Percentiles rank a stretch among this genome's conserved stretches.
These are phyloP conservation scores for Backusella westeae DNA, from an alignment of 192 early-diverging fungal genomes.

Conservation along the genomic window DNA sequence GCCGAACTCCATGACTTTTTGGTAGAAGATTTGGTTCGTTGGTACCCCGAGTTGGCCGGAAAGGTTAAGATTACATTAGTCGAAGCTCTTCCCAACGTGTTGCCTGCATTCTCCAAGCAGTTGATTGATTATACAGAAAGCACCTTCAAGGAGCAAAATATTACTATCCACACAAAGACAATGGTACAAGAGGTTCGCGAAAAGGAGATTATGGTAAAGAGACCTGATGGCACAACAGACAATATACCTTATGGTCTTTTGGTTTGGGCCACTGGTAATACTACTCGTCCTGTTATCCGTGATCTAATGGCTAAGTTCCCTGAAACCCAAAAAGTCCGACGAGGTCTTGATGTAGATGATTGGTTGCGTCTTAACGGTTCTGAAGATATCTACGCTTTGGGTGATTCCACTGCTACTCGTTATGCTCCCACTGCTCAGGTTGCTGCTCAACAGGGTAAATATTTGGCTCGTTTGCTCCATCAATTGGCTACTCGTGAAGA, in stretches of 20 bases:
- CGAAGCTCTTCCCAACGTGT: slow-evolving; percentile 74
- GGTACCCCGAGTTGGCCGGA: slow-evolving; percentile 58
- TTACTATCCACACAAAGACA: slow-evolving; percentile 72
- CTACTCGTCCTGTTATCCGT: slow-evolving; percentile 63
- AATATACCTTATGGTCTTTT: slow-evolving; percentile 77
- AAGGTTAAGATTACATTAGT: slow-evolving; percentile 79
- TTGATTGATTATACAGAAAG: slow-evolving; percentile 81
- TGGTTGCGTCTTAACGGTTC: slow-evolving; percentile 66
- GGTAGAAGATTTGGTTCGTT: slow-evolving; percentile 64
- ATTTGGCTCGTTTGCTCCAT: slow-evolving; percentile 76
- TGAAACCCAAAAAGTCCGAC: slow-evolving; percentile 58
- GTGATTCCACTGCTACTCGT: slow-evolving; percentile 72
- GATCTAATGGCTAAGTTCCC: slow-evolving; percentile 65
- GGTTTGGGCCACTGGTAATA: slow-evolving; percentile 89
- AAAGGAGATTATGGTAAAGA: slow-evolving; percentile 69
- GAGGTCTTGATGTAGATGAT: slow-evolving; percentile 74
- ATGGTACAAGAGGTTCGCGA: slow-evolving; percentile 78
- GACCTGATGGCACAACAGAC: slow-evolving; percentile 58
- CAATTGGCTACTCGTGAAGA: slow-evolving; percentile 50
- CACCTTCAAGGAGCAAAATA: slow-evolving; percentile 73
- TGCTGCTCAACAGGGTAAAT: slow-evolving; percentile 85
- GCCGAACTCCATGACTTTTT: slow-evolving; percentile 84
- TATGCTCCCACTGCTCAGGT: slow-evolving; percentile 85
- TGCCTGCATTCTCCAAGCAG: slow-evolving; percentile 75
- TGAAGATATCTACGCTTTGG: slow-evolving; percentile 64